phyloP scores from a whole-genome alignment of 2,329 filamentous ascomycete genomes.

The Myriosclerotinia curreyana region DNA sequence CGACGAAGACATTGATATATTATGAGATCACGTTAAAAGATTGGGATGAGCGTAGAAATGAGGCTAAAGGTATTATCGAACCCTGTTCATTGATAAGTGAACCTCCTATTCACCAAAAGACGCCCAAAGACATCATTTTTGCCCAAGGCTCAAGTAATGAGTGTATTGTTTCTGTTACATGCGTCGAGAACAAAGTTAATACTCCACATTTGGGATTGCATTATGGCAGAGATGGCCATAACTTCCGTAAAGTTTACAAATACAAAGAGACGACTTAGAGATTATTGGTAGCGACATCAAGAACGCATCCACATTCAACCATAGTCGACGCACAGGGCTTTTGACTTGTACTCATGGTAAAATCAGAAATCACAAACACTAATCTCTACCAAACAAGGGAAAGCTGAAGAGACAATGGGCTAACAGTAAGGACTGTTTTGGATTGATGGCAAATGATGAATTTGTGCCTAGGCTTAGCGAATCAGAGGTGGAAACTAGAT shows the following conservation, averaged over 20 bases:
- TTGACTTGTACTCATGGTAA: background rate
- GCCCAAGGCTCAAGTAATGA: no score
- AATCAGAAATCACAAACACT: background rate
- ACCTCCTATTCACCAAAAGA: no score
- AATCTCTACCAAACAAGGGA: background rate
- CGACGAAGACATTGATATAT: background rate
- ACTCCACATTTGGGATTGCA: background rate
- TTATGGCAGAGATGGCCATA: background rate
- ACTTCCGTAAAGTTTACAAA: background rate
- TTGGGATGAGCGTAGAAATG: background rate
- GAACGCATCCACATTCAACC: background rate
- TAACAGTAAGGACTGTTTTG: background rate
- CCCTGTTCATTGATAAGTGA: no score
- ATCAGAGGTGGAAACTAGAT: background rate
- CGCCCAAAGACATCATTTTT: no score
- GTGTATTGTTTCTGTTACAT: background rate
- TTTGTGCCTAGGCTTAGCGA: background rate
- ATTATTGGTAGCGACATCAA: background rate
- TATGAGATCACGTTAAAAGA: background rate
- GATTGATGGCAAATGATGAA: background rate
- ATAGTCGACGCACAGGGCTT: background rate
- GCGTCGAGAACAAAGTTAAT: background rate
- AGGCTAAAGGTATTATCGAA: background rate
- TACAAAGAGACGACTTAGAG: background rate
- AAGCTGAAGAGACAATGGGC: background rate